These are phyloP conservation scores for Candida schatavii DNA, from an alignment of 805 yeast species.

Conservation along the genomic window DNA sequence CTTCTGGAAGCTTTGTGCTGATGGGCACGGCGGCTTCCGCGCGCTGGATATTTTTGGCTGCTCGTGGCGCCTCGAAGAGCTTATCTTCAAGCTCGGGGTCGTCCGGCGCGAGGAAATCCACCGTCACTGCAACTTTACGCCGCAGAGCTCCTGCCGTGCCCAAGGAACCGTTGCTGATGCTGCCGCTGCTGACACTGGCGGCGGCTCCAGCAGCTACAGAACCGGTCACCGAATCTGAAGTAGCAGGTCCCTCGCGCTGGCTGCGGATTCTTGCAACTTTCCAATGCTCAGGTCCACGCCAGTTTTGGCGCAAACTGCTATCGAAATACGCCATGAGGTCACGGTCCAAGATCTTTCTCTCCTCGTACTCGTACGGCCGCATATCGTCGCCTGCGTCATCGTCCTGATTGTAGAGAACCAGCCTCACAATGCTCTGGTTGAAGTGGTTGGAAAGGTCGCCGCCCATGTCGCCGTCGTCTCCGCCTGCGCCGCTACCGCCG, in stretches of 20 bases:
- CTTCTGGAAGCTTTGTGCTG: slow-evolving; percentile 63
- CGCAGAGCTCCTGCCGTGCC: too few species aligned
- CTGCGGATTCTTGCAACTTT: slow-evolving; percentile 55
- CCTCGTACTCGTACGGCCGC: slow-evolving; percentile 10
- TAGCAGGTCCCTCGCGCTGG: slow-evolving; percentile 14
- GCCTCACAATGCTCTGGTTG: slow-evolving; percentile 9
- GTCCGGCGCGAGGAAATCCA: slow-evolving; percentile 27
- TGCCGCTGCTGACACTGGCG: too few species aligned
- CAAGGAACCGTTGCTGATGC: too few species aligned
- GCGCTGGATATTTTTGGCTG: slow-evolving; percentile 16
- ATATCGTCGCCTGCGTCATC: slow-evolving; percentile 8
- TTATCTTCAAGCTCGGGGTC: slow-evolving; percentile 32
- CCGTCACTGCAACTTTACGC: too few species aligned
- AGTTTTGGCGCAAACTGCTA: slow-evolving; percentile 60
- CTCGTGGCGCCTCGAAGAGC: slow-evolving; percentile 33
- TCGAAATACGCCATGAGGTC: slow-evolving; percentile 83
- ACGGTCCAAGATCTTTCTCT: slow-evolving; percentile 42
- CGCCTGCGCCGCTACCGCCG: slow-evolving; percentile 17
- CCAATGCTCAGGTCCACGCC: slow-evolving; percentile 96
- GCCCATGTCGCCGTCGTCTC: slow-evolving; percentile 21
- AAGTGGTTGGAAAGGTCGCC: slow-evolving; percentile 11
- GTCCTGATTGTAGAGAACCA: slow-evolving; percentile 4
- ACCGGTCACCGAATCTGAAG: background rate
- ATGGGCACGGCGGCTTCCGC: slow-evolving; percentile 8
- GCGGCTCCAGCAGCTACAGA: slow-evolving; percentile 16